These are phyloP conservation scores for Delitschia confertaspora DNA, from an alignment of 495 filamentous ascomycete genomes.

Conservation along the genomic window DNA sequence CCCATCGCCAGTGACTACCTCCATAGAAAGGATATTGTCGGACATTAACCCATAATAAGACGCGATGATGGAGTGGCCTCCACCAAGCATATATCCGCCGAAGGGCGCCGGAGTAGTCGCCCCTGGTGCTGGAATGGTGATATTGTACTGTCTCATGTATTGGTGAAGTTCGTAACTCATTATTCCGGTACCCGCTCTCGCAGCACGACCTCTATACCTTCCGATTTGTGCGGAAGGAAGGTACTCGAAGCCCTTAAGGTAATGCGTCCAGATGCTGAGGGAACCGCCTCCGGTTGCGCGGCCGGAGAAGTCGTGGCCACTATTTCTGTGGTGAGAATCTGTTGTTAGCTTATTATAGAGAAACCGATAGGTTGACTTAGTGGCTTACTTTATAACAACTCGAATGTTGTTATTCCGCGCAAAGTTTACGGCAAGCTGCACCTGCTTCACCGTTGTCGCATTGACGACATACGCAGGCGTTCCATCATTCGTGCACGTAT, in stretches of 20 bases:
- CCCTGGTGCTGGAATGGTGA: slow-evolving; percentile 13
- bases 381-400: slow-evolving; percentile 20
- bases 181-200: slow-evolving; percentile 9
- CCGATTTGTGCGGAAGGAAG: slow-evolving; percentile 30
- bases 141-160: slow-evolving; percentile 10
- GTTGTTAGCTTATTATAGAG: not conserved
- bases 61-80: slow-evolving; percentile 11
- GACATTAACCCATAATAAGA: slow-evolving; percentile 14
- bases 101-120: slow-evolving; percentile 8
- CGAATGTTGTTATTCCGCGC: slow-evolving; percentile 25
- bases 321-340: slow-evolving; percentile 32
- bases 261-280: slow-evolving; percentile 40
- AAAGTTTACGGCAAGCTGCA: slow-evolving; percentile 23
- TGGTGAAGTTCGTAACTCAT: slow-evolving; percentile 10
- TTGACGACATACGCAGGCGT: slow-evolving; percentile 18
- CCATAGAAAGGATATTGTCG: slow-evolving; percentile 18
- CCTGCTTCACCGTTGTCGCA: slow-evolving; percentile 15
- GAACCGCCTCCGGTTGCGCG: slow-evolving; percentile 42
- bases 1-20: slow-evolving; percentile 24
- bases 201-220: slow-evolving; percentile 16
- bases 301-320: slow-evolving; percentile 46
- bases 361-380: no score
- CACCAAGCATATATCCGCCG: slow-evolving; percentile 22
- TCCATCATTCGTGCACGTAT: slow-evolving; percentile 11
- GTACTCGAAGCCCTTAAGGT: slow-evolving; percentile 41